phyloP scores from a whole-genome alignment of 2,329 filamentous ascomycete species.

The Penicillium sp. region DNA sequence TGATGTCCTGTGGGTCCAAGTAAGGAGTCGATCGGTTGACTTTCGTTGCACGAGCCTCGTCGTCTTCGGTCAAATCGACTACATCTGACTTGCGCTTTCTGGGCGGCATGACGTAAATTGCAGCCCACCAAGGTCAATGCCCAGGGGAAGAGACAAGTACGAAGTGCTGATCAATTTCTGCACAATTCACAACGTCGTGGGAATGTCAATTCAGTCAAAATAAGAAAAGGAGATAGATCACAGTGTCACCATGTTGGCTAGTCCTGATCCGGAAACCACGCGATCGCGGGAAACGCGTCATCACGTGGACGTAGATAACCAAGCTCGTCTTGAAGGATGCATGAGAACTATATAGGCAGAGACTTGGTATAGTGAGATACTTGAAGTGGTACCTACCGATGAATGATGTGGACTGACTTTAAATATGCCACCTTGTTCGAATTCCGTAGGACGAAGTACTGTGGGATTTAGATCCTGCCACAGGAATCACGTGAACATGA shows the following conservation, averaged over 20 bases:
- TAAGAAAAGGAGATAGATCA: neutral
- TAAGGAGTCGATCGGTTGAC: neutral
- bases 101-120: conserved; percentile 9
- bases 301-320: neutral
- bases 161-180: neutral
- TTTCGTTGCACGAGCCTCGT: conserved; percentile 3
- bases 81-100: conserved; percentile 16
- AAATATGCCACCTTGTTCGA: too few relatives aligned
- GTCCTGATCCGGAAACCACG: conserved; percentile 2
- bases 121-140: neutral
- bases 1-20: conserved; percentile 5
- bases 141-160: neutral
- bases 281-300: conserved; percentile 1
- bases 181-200: neutral
- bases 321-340: too few relatives aligned
- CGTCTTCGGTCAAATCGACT: conserved; percentile 9
- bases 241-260: neutral
- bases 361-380: too few relatives aligned
- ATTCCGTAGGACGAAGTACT: too few relatives aligned
- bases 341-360: too few relatives aligned
- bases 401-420: too few relatives aligned
- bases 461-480: too few relatives aligned
- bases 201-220: neutral
- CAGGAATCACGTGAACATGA: neutral
- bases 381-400: too few relatives aligned